Evolutionary conservation across 306 rosid species (phyloP).

Genomic region (Astragalus membranaceus): DNA sequence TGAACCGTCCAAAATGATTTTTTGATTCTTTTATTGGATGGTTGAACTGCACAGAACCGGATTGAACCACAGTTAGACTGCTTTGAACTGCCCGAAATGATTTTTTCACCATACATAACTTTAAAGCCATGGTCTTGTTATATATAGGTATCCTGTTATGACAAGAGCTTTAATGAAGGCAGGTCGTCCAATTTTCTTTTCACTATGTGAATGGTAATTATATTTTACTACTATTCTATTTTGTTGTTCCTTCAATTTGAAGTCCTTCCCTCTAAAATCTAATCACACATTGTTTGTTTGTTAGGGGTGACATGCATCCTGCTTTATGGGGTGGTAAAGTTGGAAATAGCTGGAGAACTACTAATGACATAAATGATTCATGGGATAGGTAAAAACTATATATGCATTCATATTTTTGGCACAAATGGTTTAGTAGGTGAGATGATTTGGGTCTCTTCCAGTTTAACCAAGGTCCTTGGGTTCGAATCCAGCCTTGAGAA

Average conservation of each 20-base stretch:
- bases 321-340: constrained; percentile 79
- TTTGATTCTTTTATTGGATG: too few relatives aligned
- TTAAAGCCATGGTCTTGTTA: constrained; percentile 1
- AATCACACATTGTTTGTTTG: neutral
- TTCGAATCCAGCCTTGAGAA: too few relatives aligned
- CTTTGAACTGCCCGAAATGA: too few relatives aligned
- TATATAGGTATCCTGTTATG: constrained; percentile 75
- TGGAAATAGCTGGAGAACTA: constrained; percentile 99
- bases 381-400: constrained; percentile 65
- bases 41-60: too few relatives aligned
- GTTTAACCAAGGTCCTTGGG: too few relatives aligned
- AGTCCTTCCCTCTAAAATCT: neutral
- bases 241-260: neutral
- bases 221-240: neutral
- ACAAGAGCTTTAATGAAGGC: constrained; percentile 81
- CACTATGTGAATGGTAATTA: constrained; percentile 88
- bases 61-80: too few relatives aligned
- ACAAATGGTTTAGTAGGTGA: neutral
- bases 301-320: constrained; percentile 95
- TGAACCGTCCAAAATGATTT: too few relatives aligned
- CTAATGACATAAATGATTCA: constrained; percentile 64
- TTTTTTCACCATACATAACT: neutral
- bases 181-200: constrained; percentile 80
- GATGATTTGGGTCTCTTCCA: too few relatives aligned
- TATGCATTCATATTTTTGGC: neutral